Conservation (phyloP, 495 filamentous ascomycete genomes). For the Chaetomium fimeti region DNA sequence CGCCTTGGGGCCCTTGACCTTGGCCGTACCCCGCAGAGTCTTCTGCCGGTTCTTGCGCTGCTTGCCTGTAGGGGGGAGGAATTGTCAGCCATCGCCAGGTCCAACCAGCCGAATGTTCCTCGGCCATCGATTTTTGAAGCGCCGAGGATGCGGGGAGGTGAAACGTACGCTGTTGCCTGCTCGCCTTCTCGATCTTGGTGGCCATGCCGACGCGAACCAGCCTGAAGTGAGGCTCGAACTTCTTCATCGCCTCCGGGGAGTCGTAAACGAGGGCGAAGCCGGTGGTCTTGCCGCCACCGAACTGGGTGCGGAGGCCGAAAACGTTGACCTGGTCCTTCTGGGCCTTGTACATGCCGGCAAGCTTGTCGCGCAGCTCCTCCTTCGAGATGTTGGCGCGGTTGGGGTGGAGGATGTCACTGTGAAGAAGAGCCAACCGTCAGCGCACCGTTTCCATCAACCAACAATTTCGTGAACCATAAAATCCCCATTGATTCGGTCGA, state of each 20-base stretch:
- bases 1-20: constrained; percentile 80
- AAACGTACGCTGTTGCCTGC: constrained; percentile 96
- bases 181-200: constrained; percentile 90
- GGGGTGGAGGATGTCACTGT: constrained; percentile 98
- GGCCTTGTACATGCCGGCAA: constrained; percentile 94
- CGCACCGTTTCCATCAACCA: constrained; percentile 9
- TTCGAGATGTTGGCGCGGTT: constrained; percentile 97
- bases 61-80: constrained; percentile 70
- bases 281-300: constrained; percentile 98
- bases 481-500: background rate
- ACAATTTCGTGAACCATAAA: background rate
- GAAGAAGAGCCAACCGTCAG: constrained; percentile 20
- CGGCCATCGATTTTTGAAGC: background rate
- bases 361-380: constrained; percentile 94
- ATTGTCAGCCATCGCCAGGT: constrained; percentile 36
- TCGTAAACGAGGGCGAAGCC: constrained; percentile 99
- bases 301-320: constrained; percentile 98
- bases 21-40: constrained; percentile 95
- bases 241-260: constrained; percentile 94
- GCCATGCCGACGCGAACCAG: constrained; percentile 88
- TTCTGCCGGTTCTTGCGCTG: constrained; percentile 99
- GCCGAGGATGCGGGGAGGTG: background rate
- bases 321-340: constrained; percentile 94
- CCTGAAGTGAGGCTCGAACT: constrained; percentile 99
- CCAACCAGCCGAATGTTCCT: background rate